These are phyloP conservation scores for Blastocystis hominis DNA, from an alignment of 352 stramenopile genomes.

Conservation along the genomic window DNA sequence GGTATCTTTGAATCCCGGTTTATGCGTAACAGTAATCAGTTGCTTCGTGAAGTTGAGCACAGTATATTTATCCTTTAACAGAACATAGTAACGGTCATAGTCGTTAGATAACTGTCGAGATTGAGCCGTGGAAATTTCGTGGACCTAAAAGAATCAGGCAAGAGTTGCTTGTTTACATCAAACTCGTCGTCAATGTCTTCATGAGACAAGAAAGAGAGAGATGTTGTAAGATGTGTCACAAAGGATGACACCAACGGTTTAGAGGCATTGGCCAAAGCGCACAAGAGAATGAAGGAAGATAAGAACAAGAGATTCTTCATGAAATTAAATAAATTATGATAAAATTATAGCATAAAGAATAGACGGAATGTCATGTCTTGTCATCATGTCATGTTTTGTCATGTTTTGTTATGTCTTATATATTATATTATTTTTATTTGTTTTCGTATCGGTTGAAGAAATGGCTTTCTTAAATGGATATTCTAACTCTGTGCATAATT, in stretches of 20 bases:
- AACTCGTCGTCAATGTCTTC: background rate
- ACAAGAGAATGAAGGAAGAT: too few relatives aligned
- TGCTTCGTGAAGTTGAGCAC: background rate
- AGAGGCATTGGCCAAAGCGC: background rate
- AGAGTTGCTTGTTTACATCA: background rate
- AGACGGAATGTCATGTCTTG: too few relatives aligned
- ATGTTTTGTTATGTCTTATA: too few relatives aligned
- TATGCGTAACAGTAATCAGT: background rate
- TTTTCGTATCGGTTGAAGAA: too few relatives aligned
- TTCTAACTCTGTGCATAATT: too few relatives aligned
- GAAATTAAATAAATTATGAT: too few relatives aligned
- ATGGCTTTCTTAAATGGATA: too few relatives aligned
- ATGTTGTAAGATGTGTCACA: background rate
- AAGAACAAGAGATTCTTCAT: too few relatives aligned
- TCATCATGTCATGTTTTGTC: too few relatives aligned
- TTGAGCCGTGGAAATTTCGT: background rate
- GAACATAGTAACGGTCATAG: slow-evolving; percentile 5
- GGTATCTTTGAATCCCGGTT: background rate
- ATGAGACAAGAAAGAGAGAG: background rate
- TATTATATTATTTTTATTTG: too few relatives aligned
- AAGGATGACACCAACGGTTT: background rate
- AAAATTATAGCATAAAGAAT: too few relatives aligned
- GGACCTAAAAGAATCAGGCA: background rate
- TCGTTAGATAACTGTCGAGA: background rate
- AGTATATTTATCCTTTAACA: background rate